Base-by-base conservation (phyloP, 2,329 filamentous ascomycete genomes). In the Paraconiothyrium brasiliense region DNA sequence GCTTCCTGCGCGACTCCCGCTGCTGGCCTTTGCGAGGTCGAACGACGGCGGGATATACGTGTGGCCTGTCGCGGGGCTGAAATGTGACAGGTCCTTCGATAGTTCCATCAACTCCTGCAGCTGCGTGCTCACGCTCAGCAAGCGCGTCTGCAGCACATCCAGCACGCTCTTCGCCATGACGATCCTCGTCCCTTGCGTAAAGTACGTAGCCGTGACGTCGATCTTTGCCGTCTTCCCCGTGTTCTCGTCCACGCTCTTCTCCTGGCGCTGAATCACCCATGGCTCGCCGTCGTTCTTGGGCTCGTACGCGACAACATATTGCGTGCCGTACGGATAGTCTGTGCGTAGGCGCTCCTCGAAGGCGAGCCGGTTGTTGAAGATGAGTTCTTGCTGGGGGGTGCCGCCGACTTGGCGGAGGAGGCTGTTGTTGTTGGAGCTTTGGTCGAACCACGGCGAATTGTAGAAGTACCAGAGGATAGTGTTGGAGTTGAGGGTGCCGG, bases 401-500 rank as follows among this genome's bases (percentile, higher is more conserved):
- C 79, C 80, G 61, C 77, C 81, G 13, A 83, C 80, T 70, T 88
- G 86, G 27, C 81, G 80, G 64, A 84, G 77, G 10, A 86, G 81
- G 64, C 84, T 84, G 58, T 67, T 70, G 76, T 90, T 90, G 75
- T 89, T 89, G 62, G 84, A 87, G 14, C 81, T 84, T 27, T 79
- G 76, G 63, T 90, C 87, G 74, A 87, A 89, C 80, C 88, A 90
- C n/a, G 86, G 86, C 1, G 86, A 88, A 67, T 85, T 81, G 59
- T 82, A 81, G 72, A 90, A 88, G 76, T 90, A 90, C 71, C 85
- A 86, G 58, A 89, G 83, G 47, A 90, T 82, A 49, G 70, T 71
- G 57, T 71, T 67, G 13, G 58, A 60, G 58, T 73, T 69, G 59
- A 77, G 67, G 27, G 66, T 61, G 34, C 64, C 66, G n/a, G 63